Evolutionary conservation across 495 filamentous ascomycete species (phyloP).

Genomic region (Tuber umbilicatum): DNA sequence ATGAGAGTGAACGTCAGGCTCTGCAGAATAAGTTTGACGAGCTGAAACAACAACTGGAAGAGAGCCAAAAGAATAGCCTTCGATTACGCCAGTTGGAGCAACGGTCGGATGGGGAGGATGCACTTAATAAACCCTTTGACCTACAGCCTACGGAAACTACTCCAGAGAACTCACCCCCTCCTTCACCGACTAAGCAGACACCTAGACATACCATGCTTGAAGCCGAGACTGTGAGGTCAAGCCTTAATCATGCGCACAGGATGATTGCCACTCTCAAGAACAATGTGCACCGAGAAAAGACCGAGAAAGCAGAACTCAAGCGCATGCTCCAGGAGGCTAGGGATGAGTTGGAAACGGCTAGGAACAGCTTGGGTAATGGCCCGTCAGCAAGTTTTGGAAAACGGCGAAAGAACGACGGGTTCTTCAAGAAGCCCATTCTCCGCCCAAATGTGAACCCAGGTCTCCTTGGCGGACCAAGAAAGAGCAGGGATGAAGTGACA

Average conservation of each 20-base stretch:
- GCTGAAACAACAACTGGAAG: slow-evolving; percentile 71
- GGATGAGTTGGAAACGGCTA: slow-evolving; percentile 77
- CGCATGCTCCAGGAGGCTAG: slow-evolving; percentile 92
- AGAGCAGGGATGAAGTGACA: slow-evolving; percentile 66
- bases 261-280: slow-evolving; percentile 93
- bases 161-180: slow-evolving; percentile 82
- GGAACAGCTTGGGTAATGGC: slow-evolving; percentile 49
- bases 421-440: slow-evolving; percentile 62
- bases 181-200: slow-evolving; percentile 82
- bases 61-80: slow-evolving; percentile 31
- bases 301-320: slow-evolving; percentile 90
- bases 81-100: slow-evolving; percentile 63
- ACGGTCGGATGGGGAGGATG: slow-evolving; percentile 54
- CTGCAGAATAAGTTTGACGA: slow-evolving; percentile 81
- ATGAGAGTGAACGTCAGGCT: slow-evolving; percentile 64
- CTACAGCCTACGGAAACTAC: slow-evolving; percentile 57
- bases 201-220: slow-evolving; percentile 84
- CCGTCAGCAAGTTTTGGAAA: slow-evolving; percentile 52
- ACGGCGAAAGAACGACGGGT: slow-evolving; percentile 62
- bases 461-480: slow-evolving; percentile 70
- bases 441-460: slow-evolving; percentile 52
- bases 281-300: slow-evolving; percentile 94
- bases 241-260: slow-evolving; percentile 84
- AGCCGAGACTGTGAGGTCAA: slow-evolving; percentile 88
- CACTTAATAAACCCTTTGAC: slow-evolving; percentile 41